Evolutionary conservation across 176 grass and related monocot species (phyloP).

Genomic region (Hyparrhenia diplandra): DNA sequence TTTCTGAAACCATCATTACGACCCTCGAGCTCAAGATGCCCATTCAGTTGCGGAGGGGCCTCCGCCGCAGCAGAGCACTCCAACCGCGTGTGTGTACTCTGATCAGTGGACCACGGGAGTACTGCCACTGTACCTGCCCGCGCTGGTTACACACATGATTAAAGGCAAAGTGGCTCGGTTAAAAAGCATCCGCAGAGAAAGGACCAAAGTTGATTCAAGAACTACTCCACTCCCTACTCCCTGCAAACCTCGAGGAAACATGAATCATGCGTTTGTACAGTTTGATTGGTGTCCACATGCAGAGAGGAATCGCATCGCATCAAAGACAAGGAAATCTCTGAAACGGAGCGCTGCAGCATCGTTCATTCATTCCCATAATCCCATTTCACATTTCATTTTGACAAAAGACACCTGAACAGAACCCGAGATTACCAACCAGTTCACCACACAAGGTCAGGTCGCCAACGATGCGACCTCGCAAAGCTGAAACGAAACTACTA

Average conservation of each 20-base stretch:
- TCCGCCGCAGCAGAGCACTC: too few relatives aligned
- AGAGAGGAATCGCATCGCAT: background rate
- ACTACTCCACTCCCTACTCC: too few relatives aligned
- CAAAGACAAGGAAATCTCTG: background rate
- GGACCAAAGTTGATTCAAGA: background rate
- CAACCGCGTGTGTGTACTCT: background rate
- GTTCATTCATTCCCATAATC: too few relatives aligned
- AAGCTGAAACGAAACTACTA: background rate
- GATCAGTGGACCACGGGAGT: background rate
- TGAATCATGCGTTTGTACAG: background rate
- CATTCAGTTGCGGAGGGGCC: background rate
- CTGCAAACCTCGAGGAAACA: background rate
- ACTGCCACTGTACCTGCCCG: background rate
- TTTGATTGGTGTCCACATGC: background rate
- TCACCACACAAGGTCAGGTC: too few relatives aligned
- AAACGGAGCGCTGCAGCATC: background rate
- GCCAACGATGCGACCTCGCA: background rate
- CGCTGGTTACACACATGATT: background rate
- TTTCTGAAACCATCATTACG: background rate
- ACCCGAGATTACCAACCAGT: background rate
- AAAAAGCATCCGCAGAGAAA: background rate
- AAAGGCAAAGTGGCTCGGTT: background rate
- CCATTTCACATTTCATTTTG: too few relatives aligned
- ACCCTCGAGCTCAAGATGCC: background rate
- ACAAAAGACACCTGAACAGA: too few relatives aligned